Conservation (phyloP, 306 rosid species). For the Macrotyloma uniflorum region DNA sequence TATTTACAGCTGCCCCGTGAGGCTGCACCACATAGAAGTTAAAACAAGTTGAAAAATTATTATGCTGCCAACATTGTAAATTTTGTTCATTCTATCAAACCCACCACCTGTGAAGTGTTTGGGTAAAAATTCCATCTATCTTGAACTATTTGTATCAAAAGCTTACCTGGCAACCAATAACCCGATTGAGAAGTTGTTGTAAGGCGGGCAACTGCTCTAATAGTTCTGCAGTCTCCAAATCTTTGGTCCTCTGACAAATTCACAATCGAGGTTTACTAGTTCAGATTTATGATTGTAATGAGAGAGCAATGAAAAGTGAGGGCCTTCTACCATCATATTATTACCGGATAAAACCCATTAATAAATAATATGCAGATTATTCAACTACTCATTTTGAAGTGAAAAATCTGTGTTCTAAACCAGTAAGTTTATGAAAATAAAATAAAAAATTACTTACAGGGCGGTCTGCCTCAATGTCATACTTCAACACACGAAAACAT, state of each 20-base stretch:
- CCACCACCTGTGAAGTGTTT: conserved; percentile 12
- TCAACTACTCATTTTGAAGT: conserved; percentile 19
- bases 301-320: neutral
- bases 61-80: conserved; percentile 19
- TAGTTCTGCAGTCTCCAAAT: conserved; percentile 84
- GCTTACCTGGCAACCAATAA: conserved; percentile 86
- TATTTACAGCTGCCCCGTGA: conserved; percentile 91
- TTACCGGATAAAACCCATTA: neutral
- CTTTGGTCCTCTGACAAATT: conserved; percentile 90
- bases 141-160: conserved; percentile 18
- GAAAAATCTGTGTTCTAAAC: neutral
- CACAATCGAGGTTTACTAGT: conserved; percentile 14
- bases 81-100: conserved; percentile 13
- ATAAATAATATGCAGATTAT: neutral
- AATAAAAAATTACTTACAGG: conserved; percentile 61
- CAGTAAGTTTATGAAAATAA: neutral
- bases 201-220: conserved; percentile 94
- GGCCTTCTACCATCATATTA: neutral
- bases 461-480: conserved; percentile 88
- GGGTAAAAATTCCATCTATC: conserved; percentile 20
- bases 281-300: neutral
- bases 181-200: conserved; percentile 91
- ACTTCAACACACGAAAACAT: conserved; percentile 93
- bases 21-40: conserved; percentile 66
- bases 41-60: conserved; percentile 12